Evolutionary conservation across 2,329 filamentous ascomycete species (phyloP), one percentile per base, ranked within the genome.

Genomic region (Sordariomycetes sp.): DNA sequence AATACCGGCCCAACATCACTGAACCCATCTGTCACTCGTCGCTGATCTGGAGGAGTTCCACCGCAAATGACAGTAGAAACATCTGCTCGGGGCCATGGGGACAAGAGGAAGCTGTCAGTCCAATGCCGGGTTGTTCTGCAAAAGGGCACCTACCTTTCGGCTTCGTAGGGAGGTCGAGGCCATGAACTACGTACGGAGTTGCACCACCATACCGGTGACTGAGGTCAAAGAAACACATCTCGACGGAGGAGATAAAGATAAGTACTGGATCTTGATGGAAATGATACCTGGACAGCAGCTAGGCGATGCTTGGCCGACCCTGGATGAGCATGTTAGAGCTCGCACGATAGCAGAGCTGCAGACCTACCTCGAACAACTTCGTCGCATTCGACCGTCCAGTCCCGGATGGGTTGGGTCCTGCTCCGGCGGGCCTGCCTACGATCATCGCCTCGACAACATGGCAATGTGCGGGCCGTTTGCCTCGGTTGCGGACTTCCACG

Each of bases 181-280:
- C n/a, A 42, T 42, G 35, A 27, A 30, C 10, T 42, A 32, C 21
- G 35, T 42, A n/a, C 27, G 28, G 30, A 17, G 14, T 2, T 8
- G 33, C n/a, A 35, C 33, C 9, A 28, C 35, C 15, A 36, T 42
- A 4, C 40, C 35, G 2, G 18, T 42, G 4, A 37, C 38, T 4
- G 18, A 26, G 8, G 31, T 36, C 21, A 32, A 38, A 14, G 25
- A 37, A 16, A 21, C 34, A 8, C 34, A 35, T 28, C 17, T 40
- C n/a, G 38, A 35, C 28, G 40, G 30, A 14, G 11, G 14, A n/a
- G 23, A 38, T 14, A 11, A 30, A 15, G 16, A 40, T 8, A 32
- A 21, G 6, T 31, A 36, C 35, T 42, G 39, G 38, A 40, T 42
- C n/a, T 34, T 38, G 17, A 42, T 42, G 40, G 19, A 42, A 26